Evolutionary conservation across 2,329 filamentous ascomycete species (phyloP).

Genomic region (Cladosporium sp.): DNA sequence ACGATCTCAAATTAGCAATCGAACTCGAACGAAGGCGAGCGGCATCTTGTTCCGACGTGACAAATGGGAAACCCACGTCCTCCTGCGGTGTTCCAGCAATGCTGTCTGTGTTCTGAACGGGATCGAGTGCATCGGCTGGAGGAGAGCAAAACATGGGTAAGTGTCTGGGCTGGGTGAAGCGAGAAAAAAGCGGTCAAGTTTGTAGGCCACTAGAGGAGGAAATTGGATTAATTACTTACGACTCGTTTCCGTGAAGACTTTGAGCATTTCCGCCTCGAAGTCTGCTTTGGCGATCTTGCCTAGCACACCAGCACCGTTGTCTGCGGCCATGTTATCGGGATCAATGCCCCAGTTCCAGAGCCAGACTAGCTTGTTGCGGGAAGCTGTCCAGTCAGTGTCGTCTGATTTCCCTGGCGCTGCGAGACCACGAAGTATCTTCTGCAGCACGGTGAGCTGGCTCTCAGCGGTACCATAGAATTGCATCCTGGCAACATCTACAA

Average conservation of each 20-base stretch:
- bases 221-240: conserved; percentile 32
- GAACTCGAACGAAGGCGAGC: conserved; percentile 19
- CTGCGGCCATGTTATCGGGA: conserved; percentile 37
- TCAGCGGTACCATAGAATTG: conserved; percentile 62
- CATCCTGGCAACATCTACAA: conserved; percentile 56
- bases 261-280: conserved; percentile 71
- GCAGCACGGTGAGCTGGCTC: conserved; percentile 63
- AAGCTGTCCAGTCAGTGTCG: conserved; percentile 63
- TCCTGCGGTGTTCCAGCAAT: conserved; percentile 11
- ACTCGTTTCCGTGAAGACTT: conserved; percentile 56
- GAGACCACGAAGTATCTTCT: conserved; percentile 59
- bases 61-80: conserved; percentile 15
- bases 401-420: conserved; percentile 51
- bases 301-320: conserved; percentile 50
- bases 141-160: conserved; percentile 8
- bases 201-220: not conserved
- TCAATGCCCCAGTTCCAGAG: conserved; percentile 69
- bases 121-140: conserved; percentile 26
- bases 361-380: conserved; percentile 69
- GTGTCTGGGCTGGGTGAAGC: conserved; percentile 6
- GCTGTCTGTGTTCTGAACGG: conserved; percentile 11
- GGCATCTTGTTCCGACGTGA: conserved; percentile 7
- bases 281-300: conserved; percentile 61
- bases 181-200: not conserved
- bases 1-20: conserved; percentile 51